These are phyloP conservation scores for Chlorella variabilis DNA, from an alignment of 163 green algal genomes.

Conservation along the genomic window DNA sequence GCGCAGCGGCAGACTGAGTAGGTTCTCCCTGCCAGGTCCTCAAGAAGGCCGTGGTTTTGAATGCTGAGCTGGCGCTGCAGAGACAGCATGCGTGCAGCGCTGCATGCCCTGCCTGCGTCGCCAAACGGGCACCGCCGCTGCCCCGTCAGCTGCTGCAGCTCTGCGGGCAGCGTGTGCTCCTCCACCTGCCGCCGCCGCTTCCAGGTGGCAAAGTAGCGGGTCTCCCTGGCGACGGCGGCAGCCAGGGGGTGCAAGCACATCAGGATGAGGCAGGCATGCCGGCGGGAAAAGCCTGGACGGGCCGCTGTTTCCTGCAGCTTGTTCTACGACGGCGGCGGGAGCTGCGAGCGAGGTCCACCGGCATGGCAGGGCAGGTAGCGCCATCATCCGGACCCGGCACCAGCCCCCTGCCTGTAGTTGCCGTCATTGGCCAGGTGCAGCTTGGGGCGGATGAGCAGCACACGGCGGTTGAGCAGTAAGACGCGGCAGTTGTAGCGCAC, in stretches of 20 bases:
- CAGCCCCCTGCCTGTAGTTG: conserved; percentile 97
- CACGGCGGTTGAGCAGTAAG: conserved; percentile 79
- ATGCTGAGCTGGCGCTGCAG: too few relatives aligned
- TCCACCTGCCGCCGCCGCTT: conserved; percentile 76
- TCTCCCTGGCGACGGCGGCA: conserved; percentile 56
- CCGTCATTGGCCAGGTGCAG: conserved; percentile 94
- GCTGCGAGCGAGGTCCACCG: too few relatives aligned
- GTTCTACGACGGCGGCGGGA: too few relatives aligned
- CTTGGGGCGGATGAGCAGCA: conserved; percentile 97
- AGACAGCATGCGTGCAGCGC: too few relatives aligned
- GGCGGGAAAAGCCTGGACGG: too few relatives aligned
- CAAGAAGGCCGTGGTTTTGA: too few relatives aligned
- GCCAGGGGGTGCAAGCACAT: too few relatives aligned
- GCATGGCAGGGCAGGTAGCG: too few relatives aligned
- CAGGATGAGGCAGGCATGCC: background rate
- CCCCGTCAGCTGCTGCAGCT: conserved; percentile 59
- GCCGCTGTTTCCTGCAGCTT: too few relatives aligned
- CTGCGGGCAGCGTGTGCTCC: conserved; percentile 72
- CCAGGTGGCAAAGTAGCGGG: conserved; percentile 90
- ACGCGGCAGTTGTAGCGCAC: conserved; percentile 85
- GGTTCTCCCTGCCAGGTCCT: too few relatives aligned
- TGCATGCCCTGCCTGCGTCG: conserved; percentile 55
- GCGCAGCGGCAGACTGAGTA: too few relatives aligned
- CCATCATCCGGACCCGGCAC: too few relatives aligned
- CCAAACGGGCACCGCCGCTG: conserved; percentile 77